Base-by-base conservation (phyloP, 495 filamentous ascomycete species). In the Penicillium diatomitis region DNA sequence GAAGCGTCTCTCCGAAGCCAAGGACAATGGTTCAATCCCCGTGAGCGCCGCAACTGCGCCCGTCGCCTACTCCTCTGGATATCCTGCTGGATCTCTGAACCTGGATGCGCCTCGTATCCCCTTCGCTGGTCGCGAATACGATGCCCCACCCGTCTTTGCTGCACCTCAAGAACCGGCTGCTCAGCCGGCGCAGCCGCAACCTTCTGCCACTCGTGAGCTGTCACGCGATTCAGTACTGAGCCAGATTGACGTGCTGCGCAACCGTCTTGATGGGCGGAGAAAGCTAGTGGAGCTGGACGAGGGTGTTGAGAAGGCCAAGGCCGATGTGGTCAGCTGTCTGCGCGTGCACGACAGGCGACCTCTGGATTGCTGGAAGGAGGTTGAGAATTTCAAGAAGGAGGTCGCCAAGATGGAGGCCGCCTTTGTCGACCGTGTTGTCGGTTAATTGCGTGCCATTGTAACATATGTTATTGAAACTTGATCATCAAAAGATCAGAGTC, bases 291-390 rank as follows among this genome's bases (percentile, higher is more conserved):
- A 82, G 53, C 49, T 79, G 46, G 81, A 83, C 65, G 78, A 81
- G 49, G 74, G 69, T 41, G 78, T 96, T 30, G 78, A 85, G 64
- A 75, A 74, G 65, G 90, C 94, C 34, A 85, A 84, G 62, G 70
- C 77, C 49, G 78, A 84, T 51, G 84, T 98, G 42, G 80, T 92
- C 51, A 76, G 78, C 41, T 98, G 92, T 66, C 72, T 98, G 73
- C 71, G 84, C 54, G 74, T 82, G 61, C 85, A 96, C 70, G 91
- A 97, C 60, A 73, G 90, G 44, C 77, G 89, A 68, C 94, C 92
- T 62, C 68, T 98, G 63, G 84, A 97, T 75, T 98, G 92, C 76
- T 97, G 88, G 85, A 77, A 81, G 66, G 94, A 98, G 77, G 90
- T 97, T 12, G 86, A 88, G 67, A 75, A 70, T 31, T 98, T 98